Evolutionary conservation across 805 yeast genomes (phyloP).

Genomic region (Ogataea parapolymorpha): DNA sequence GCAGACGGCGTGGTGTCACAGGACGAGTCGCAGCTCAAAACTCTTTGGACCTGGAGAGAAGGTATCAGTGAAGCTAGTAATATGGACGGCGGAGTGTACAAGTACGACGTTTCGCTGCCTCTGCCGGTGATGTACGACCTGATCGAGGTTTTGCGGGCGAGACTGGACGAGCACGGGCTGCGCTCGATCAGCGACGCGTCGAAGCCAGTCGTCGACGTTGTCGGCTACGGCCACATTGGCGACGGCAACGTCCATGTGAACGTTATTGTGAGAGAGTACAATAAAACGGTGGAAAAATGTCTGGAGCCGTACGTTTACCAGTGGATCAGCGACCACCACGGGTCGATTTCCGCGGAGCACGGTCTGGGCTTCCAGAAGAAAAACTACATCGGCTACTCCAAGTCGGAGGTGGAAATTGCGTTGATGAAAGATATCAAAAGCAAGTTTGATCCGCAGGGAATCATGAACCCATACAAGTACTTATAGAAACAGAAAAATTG

Average conservation of each 20-base stretch:
- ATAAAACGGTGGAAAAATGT: slow-evolving; percentile 69
- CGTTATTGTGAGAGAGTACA: slow-evolving; percentile 83
- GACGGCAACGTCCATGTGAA: slow-evolving; percentile 96
- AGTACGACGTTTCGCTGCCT: slow-evolving; percentile 94
- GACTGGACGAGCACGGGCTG: slow-evolving; percentile 53
- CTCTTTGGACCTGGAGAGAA: slow-evolving; percentile 96
- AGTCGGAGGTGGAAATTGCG: slow-evolving; percentile 63
- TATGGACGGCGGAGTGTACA: slow-evolving; percentile 89
- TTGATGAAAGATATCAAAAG: slow-evolving; percentile 76
- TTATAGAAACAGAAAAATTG: slow-evolving; percentile 36
- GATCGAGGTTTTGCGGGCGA: slow-evolving; percentile 71
- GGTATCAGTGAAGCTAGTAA: slow-evolving; percentile 86
- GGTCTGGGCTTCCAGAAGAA: slow-evolving; percentile 97
- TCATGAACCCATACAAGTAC: slow-evolving; percentile 93
- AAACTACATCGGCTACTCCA: slow-evolving; percentile 82
- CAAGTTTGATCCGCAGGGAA: slow-evolving; percentile 87
- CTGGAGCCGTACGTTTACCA: slow-evolving; percentile 95
- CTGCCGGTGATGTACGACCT: slow-evolving; percentile 74
- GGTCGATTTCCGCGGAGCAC: slow-evolving; percentile 96
- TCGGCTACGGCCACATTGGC: slow-evolving; percentile 98
- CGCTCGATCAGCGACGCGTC: slow-evolving; percentile 59
- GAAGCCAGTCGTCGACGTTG: slow-evolving; percentile 78
- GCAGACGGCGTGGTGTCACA: slow-evolving; percentile 96
- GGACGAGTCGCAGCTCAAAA: slow-evolving; percentile 81
- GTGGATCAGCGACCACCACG: slow-evolving; percentile 69